These are phyloP conservation scores for Podospora pseudocomata DNA, from an alignment of 495 filamentous ascomycete species.

Conservation along the genomic window DNA sequence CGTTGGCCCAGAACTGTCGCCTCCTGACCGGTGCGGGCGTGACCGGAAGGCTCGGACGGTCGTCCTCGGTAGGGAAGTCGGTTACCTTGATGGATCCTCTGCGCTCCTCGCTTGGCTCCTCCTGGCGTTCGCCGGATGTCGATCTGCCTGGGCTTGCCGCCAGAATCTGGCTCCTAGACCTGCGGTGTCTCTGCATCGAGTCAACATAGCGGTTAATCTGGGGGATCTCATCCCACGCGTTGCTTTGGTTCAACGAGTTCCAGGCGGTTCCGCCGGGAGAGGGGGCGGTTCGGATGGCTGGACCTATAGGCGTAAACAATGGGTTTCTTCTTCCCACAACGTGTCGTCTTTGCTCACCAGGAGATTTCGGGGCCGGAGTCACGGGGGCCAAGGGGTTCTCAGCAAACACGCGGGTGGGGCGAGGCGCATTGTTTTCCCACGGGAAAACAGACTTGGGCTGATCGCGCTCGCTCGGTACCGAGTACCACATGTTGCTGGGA, in stretches of 20 bases:
- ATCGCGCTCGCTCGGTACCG: constrained; percentile 62
- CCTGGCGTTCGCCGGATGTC: constrained; percentile 13
- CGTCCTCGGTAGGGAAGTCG: constrained; percentile 79
- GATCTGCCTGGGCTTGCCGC: constrained; percentile 22
- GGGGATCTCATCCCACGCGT: constrained; percentile 86
- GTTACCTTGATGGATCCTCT: constrained; percentile 60
- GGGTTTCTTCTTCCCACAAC: constrained; percentile 38
- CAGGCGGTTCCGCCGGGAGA: constrained; percentile 52
- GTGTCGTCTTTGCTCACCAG: constrained; percentile 36
- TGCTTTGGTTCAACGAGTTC: constrained; percentile 59
- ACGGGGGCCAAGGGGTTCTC: constrained; percentile 40
- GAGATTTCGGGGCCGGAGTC: not conserved
- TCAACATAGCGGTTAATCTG: constrained; percentile 79
- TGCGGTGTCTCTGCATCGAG: constrained; percentile 60
- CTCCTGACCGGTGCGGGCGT: constrained; percentile 73
- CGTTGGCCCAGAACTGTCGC: constrained; percentile 35
- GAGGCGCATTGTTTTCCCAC: constrained; percentile 68
- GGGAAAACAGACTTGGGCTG: constrained; percentile 71
- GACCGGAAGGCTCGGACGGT: constrained; percentile 85
- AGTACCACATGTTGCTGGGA: constrained; percentile 79
- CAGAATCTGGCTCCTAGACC: constrained; percentile 57
- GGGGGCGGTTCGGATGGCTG: constrained; percentile 31
- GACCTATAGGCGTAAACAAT: constrained; percentile 38
- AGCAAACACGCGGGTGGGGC: constrained; percentile 69
- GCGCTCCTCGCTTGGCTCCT: constrained; percentile 32